Conservation (phyloP, 306 rosid genomes). For the Dryas octopetala region DNA sequence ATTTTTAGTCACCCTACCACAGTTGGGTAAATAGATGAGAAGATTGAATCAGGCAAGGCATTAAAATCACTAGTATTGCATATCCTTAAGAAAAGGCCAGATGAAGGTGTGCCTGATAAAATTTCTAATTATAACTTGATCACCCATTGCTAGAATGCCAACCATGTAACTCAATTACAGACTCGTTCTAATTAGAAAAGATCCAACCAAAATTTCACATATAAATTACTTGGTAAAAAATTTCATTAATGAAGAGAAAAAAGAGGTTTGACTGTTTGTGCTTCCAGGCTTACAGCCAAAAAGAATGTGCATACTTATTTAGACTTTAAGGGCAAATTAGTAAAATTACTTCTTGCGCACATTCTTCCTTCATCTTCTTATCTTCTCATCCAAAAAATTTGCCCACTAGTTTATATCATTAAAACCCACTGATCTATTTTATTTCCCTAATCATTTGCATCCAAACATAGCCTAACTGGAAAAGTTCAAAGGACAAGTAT, state of each 20-base stretch:
- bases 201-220: background rate
- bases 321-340: background rate
- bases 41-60: background rate
- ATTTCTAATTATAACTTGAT: background rate
- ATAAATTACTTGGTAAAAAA: background rate
- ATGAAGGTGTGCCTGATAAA: background rate
- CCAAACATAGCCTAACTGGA: background rate
- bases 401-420: background rate
- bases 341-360: too few species aligned
- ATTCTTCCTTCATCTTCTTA: background rate
- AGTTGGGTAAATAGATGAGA: background rate
- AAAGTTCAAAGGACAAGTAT: background rate
- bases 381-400: background rate
- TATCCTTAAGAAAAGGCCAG: background rate
- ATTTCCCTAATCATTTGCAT: background rate
- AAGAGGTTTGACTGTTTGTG: background rate
- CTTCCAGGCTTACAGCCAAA: background rate
- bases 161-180: background rate
- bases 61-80: background rate
- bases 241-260: background rate
- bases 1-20: constrained; percentile 19
- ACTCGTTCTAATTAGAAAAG: background rate
- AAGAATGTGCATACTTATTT: background rate
- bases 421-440: background rate
- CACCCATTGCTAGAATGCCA: background rate